Conservation (phyloP, 1,284 basidiomycete species). For the Austroboletus novae-zelandiae region DNA sequence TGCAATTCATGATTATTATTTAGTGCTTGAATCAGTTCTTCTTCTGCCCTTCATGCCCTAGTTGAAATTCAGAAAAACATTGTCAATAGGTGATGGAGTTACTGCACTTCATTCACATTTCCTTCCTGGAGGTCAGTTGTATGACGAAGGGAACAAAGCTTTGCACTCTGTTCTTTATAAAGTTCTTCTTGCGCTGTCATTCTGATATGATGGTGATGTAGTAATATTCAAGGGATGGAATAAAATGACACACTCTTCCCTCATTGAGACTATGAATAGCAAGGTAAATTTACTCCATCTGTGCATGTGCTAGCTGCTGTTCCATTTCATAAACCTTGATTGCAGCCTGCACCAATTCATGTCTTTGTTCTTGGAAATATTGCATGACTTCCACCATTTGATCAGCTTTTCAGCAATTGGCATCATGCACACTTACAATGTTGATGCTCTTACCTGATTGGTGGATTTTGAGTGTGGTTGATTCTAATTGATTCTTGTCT, state of each 20-base stretch:
- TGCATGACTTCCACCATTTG: constrained; percentile 22
- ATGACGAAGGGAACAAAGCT: constrained; percentile 29
- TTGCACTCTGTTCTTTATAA: constrained; percentile 22
- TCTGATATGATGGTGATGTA: constrained; percentile 16
- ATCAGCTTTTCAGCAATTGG: constrained; percentile 24
- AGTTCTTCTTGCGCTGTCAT: constrained; percentile 22
- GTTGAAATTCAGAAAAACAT: constrained; percentile 10
- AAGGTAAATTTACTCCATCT: constrained; percentile 18
- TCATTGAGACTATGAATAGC: constrained; percentile 25
- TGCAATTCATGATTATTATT: constrained; percentile 26
- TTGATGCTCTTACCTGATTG: constrained; percentile 28
- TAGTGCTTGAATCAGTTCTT: constrained; percentile 14
- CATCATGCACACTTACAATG: constrained; percentile 2
- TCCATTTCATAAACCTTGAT: constrained; percentile 26
- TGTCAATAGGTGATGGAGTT: not conserved
- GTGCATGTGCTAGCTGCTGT: constrained; percentile 21
- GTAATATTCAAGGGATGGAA: constrained; percentile 13
- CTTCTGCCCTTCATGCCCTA: constrained; percentile 25
- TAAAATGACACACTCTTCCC: constrained; percentile 29
- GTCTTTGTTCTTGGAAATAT: constrained; percentile 29
- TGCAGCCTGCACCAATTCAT: constrained; percentile 26
- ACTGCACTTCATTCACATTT: constrained; percentile 28
- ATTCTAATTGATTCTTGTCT: constrained; percentile 30
- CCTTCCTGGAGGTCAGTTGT: constrained; percentile 32
- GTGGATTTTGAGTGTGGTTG: constrained; percentile 20